Evolutionary conservation across 2,329 filamentous ascomycete species (phyloP), one percentile per base, ranked within the genome.

Genomic region (Dothidotthia symphoricarpi): DNA sequence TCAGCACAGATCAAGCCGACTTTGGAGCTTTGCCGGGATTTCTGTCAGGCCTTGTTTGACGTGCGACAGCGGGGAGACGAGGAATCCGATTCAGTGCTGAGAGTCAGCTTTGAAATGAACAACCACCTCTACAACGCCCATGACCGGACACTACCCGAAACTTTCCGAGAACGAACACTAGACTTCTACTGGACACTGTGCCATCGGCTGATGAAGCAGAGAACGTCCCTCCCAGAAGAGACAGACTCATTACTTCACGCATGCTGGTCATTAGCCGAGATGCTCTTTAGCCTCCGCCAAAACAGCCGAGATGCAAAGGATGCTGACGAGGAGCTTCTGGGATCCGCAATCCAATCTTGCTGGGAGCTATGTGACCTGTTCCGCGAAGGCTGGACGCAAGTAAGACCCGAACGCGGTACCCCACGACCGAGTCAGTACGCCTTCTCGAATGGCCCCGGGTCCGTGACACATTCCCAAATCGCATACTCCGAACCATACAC

Each of bases 301-400:
- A 91, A 83, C 63, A 82, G 78, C 47, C 77, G 85, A 24, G 87
- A 93, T 50, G 82, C 81, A 14, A 86, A 80, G 51, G 71, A 75
- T 0, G 75, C 85, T 0, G 88, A 95, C 49, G 88, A 91, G 58
- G 90, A 95, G 57, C 75, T 95, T 0, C 75, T 96, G 1, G 84
- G 86, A 4, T 93, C 88, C 1, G 88, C 90, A 1, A 86, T 95
- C 0, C 89, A 95, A 60, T 88, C 90, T 11, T 96, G 90, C 64
- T 96, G 88, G 88, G 89, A 95, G 51, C 77, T 96, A 5, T 95
- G 88, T 63, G 88, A 96, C 68, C 81, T 96, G 36, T 95, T 96
- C 73, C 80, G 88, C 31, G 86, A 93, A 69, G 88, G 88, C 13
- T 95, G 90, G 88, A 88, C 87, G 3, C 86, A 93, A 55, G 81